Evolutionary conservation across 2,329 filamentous ascomycete genomes (phyloP).

Genomic region (Cryphonectria naterciae): DNA sequence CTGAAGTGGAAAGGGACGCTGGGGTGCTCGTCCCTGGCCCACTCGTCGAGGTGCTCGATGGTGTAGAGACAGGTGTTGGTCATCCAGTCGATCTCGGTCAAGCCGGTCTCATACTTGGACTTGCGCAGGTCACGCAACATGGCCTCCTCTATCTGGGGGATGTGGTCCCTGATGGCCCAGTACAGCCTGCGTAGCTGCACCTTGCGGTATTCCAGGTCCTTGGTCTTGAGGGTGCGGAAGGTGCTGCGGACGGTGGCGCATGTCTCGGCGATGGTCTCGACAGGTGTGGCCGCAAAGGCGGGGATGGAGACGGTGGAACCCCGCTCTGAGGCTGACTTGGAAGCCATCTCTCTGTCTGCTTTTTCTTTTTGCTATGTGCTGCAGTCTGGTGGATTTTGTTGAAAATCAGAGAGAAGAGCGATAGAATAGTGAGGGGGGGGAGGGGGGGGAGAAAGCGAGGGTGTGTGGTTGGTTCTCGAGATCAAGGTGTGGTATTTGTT

Average conservation of each 20-base stretch:
- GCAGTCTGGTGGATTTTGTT: neutral
- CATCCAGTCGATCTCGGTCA: constrained; percentile 78
- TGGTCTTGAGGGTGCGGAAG: constrained; percentile 82
- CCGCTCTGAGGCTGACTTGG: constrained; percentile 38
- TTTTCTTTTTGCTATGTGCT: neutral
- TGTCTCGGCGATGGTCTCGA: constrained; percentile 67
- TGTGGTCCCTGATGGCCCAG: constrained; percentile 85
- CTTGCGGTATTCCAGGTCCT: constrained; percentile 78
- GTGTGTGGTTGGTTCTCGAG: neutral
- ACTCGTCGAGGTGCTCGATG: constrained; percentile 77
- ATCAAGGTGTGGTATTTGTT: neutral
- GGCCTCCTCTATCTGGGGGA: constrained; percentile 73
- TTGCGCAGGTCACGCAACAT: constrained; percentile 80
- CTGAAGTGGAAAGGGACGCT: constrained; percentile 72
- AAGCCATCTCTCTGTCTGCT: constrained; percentile 15
- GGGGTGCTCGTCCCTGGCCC: constrained; percentile 76
- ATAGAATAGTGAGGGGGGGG: neutral
- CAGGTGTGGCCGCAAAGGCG: constrained; percentile 62
- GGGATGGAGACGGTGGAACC: constrained; percentile 41
- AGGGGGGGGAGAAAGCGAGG: neutral
- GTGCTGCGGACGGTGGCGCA: constrained; percentile 65
- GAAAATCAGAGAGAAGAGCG: too few species aligned
- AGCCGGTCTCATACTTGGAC: constrained; percentile 71
- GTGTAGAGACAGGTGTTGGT: constrained; percentile 81
- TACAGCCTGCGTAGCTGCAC: constrained; percentile 91